phyloP scores from a whole-genome alignment of 192 early-diverging fungal species.

The Paraglomus occultum region DNA sequence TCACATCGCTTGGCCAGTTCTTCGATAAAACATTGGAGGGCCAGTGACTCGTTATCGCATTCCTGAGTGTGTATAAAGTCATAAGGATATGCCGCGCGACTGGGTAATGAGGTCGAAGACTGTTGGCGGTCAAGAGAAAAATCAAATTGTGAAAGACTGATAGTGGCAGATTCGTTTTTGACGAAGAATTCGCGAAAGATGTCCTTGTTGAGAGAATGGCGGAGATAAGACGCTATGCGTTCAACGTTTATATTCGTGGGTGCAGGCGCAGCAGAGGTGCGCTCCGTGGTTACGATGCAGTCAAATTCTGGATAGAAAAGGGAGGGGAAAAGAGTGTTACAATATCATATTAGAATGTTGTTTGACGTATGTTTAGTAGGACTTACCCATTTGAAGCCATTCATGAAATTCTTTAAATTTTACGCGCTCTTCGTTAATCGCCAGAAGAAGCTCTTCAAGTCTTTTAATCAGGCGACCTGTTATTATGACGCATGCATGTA shows the following conservation, averaged over 20 bases:
- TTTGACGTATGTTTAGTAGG: not conserved
- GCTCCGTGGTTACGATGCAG: constrained; percentile 5
- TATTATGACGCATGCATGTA: constrained; percentile 14
- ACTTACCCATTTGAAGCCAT: constrained; percentile 26
- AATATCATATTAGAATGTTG: not conserved
- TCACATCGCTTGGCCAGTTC: not conserved
- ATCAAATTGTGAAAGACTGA: not conserved
- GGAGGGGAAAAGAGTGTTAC: not conserved
- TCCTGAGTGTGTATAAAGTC: not conserved
- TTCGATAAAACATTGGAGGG: constrained; percentile 1
- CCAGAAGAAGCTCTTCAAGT: constrained; percentile 6
- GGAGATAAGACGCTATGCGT: constrained; percentile 20
- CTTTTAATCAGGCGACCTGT: not conserved
- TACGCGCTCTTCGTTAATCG: constrained; percentile 4
- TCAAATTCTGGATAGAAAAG: constrained; percentile 24
- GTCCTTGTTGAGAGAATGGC: constrained; percentile 18
- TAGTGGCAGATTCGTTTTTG: not conserved
- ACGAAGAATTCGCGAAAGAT: constrained; percentile 5
- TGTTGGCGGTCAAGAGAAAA: not conserved
- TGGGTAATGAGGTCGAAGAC: not conserved
- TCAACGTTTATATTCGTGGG: not conserved
- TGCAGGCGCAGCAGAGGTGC: not conserved
- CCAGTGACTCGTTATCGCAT: not conserved
- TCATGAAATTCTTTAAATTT: constrained; percentile 29
- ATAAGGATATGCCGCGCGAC: constrained; percentile 15